A percentile compares a stretch with the other conserved stretches of the same genome.
Conservation (phyloP, 306 rosid species). For the Prunus persica region Prunus_persica_NCBIv2 NC_034010.1:18961001-18961500, state of each 20-base stretch:
- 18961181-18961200: neutral
- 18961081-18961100: neutral
- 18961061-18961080: neutral
- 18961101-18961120: neutral
- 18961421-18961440: constrained; percentile 46
- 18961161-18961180: neutral
- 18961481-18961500: constrained; percentile 36
- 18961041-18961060: constrained; percentile 80
- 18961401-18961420: constrained; percentile 42
- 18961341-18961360: constrained; percentile 36
- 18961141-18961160: neutral
- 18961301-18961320: constrained; percentile 50
- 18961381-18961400: constrained; percentile 39
- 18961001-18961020: constrained; percentile 87
- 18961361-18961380: constrained; percentile 54
- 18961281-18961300: constrained; percentile 20
- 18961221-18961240: neutral
- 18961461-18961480: constrained; percentile 31
- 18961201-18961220: too few relatives aligned
- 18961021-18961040: constrained; percentile 91
- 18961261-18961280: constrained; percentile 6
- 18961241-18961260: neutral
- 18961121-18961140: neutral
- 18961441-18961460: constrained; percentile 39
- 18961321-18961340: constrained; percentile 35